phyloP scores from a whole-genome alignment of 2,329 filamentous ascomycete genomes.

The Diaporthe sp. region DNA sequence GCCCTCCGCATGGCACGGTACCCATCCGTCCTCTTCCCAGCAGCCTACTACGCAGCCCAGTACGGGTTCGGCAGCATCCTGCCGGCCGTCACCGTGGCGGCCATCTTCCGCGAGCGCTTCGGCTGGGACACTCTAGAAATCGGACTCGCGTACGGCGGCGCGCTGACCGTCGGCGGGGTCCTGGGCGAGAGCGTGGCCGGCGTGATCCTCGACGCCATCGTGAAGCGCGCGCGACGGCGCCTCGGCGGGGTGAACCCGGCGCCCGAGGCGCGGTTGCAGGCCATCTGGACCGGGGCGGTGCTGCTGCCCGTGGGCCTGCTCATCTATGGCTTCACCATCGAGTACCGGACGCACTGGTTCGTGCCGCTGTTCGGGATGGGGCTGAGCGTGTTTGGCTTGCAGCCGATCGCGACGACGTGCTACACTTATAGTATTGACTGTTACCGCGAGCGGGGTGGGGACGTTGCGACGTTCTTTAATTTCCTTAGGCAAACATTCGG shows the following conservation, averaged over 20 bases:
- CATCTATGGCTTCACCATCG: slow-evolving; percentile 50
- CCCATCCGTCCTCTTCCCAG: slow-evolving; percentile 49
- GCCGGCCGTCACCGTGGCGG: slow-evolving; percentile 50
- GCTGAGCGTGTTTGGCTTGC: slow-evolving; percentile 49
- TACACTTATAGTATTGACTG: slow-evolving; percentile 41
- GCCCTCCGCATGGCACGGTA: slow-evolving; percentile 48
- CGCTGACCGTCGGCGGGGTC: slow-evolving; percentile 46
- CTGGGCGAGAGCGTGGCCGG: slow-evolving; percentile 46
- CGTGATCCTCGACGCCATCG: slow-evolving; percentile 45
- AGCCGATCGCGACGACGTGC: slow-evolving; percentile 49
- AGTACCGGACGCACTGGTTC: slow-evolving; percentile 48
- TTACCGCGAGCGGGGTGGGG: slow-evolving; percentile 33
- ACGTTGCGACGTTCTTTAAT: slow-evolving; percentile 29
- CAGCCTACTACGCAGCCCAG: slow-evolving; percentile 49
- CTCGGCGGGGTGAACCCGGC: slow-evolving; percentile 42
- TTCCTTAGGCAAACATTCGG: slow-evolving; percentile 29
- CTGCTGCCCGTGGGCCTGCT: slow-evolving; percentile 47
- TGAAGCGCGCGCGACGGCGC: slow-evolving; percentile 41
- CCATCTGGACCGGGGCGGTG: slow-evolving; percentile 47
- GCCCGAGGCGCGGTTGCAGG: slow-evolving; percentile 47
- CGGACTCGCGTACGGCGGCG: slow-evolving; percentile 49
- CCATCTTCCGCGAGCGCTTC: slow-evolving; percentile 48
- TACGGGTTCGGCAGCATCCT: slow-evolving; percentile 51
- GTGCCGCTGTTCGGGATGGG: slow-evolving; percentile 49
- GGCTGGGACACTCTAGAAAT: slow-evolving; percentile 49